Percentiles rank a stretch among this genome's conserved stretches.
These are phyloP conservation scores for Pholiota conissans DNA, from an alignment of 768 basidiomycete genomes.

Conservation along the genomic window DNA sequence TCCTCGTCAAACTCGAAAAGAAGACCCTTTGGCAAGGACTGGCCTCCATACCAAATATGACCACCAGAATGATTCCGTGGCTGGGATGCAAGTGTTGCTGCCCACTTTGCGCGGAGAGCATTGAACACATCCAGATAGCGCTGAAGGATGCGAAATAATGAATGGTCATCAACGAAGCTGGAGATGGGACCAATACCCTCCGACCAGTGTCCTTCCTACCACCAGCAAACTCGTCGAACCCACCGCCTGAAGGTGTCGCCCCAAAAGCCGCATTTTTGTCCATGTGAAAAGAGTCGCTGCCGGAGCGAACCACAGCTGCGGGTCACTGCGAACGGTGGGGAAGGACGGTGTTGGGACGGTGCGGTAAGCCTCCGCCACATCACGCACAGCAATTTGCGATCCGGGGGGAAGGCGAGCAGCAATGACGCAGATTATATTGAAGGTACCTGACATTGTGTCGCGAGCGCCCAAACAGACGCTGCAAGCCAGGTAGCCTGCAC, in stretches of 20 bases:
- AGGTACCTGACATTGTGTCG: constrained; percentile 48
- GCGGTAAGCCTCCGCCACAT: constrained; percentile 15
- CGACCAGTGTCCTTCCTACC: constrained; percentile 18
- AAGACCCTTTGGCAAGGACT: constrained; percentile 12
- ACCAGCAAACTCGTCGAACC: constrained; percentile 24
- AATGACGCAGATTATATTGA: constrained; percentile 27
- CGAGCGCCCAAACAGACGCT: no score
- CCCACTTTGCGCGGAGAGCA: constrained; percentile 3
- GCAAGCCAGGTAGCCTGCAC: no score
- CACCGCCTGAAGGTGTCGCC: constrained; percentile 13
- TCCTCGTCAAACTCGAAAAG: constrained; percentile 32
- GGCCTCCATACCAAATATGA: constrained; percentile 26
- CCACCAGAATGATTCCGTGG: constrained; percentile 2
- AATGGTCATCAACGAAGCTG: constrained; percentile 33
- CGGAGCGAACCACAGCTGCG: constrained; percentile 24
- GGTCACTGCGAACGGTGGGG: constrained; percentile 37
- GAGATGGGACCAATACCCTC: constrained; percentile 27
- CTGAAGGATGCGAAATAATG: constrained; percentile 26
- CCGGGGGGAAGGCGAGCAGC: constrained; percentile 33
- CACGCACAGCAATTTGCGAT: constrained; percentile 34
- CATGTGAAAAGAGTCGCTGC: constrained; percentile 16
- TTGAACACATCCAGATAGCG: constrained; percentile 26
- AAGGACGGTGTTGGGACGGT: no score
- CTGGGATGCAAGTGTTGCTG: not conserved
- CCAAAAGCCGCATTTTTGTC: constrained; percentile 28